Base-by-base conservation (phyloP, 768 basidiomycete species). In the Guyanaporus albipodus region DNA sequence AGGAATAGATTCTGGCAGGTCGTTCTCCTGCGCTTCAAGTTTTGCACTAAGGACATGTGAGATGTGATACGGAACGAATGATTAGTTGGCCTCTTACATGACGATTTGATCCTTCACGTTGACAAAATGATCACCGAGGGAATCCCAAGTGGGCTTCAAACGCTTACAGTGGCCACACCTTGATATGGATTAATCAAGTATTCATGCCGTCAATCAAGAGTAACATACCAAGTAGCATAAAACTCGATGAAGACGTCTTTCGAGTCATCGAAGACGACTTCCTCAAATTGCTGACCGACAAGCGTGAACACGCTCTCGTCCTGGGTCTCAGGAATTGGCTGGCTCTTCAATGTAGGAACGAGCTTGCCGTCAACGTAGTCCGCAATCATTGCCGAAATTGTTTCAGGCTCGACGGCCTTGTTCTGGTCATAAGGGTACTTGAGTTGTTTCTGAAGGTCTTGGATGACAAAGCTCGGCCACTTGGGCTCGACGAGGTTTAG, bases 241-340 rank as follows among this genome's bases (percentile, higher is more conserved):
- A 99, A 94, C 70, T 98, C 95, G 55, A 97, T 75, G 60, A 99
- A 92, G 59, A 97, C 85, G 64, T 98, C 94, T 73, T 96, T 96
- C 48, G 73, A 72, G 53, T 92, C 87, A 62, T 96, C 90, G 51
- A 79, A 82, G 27, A 90, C 85, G 42, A 93, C 73, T 41, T 90
- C 72, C 3, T 98, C 91, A 55, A 97, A 98, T 55, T 86, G 81
- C 67, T 90, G 87, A 52, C 90, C 83, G 43, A 97, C 95, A 22
- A 99, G 72, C 40, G 75, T 79, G 69, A 77, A 85, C 44, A 95
- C 93, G 46, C 75, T 77, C 66, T 89, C 91, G 49, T 88, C 79
- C 68, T 98, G 93, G 28, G 70, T 68, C 47, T 81, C 82, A 7
- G 95, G 95, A 57, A 94, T 77, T 31, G 90, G 82, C 67, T 91